Base-by-base conservation (phyloP, 345 rosid species). In the Pugionium cornutum region DNA sequence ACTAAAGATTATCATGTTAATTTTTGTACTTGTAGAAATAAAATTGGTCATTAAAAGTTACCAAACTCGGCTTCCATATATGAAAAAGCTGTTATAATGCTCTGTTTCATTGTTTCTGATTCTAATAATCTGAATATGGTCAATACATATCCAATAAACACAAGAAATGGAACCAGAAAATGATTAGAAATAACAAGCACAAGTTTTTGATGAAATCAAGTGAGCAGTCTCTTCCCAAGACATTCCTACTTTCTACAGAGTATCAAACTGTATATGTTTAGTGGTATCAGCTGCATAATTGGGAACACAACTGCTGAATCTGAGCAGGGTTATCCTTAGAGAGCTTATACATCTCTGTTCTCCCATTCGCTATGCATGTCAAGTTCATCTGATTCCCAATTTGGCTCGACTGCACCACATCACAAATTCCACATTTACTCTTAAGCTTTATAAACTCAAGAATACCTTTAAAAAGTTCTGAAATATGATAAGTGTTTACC, bases 351-450 rank as follows among this genome's bases (percentile, higher is more conserved):
- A 64, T 49, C 9, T 69, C 46, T 67, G 71, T 84, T 73, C 64
- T 84, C 47, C 96, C 83, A 0, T 69, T 78, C 40, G 75, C 71
- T 2, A 71, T 33, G 81, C 98, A 92, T 5, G 94, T 84, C 83
- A 89, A 43, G 76, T 83, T 82, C 62, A 84, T 58, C 34, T 79
- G 75, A 57, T 67, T 76, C 65, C 89, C 88, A 0, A 75, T 8
- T 58, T 72, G 75, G 57, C 47, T 81, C 11, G 81, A 72, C 98
- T 88, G 89, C 82, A 87, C 53, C 45, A 66, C 9, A 45, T 31
- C 57, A 73, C 33, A 62, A 69, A 5, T 11, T 43, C 42, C 41
- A 44, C 42, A 51, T 4, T 45, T 3, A 72, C 10, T 62, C 56
- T 70, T 4, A 18, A 26, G 11, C 6, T 58, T 64, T 2, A 29